Percentiles rank a stretch among this genome's conserved stretches.
These are phyloP conservation scores for Leishmania arabica DNA, from an alignment of 208 protist species.

Conservation along the genomic window DNA sequence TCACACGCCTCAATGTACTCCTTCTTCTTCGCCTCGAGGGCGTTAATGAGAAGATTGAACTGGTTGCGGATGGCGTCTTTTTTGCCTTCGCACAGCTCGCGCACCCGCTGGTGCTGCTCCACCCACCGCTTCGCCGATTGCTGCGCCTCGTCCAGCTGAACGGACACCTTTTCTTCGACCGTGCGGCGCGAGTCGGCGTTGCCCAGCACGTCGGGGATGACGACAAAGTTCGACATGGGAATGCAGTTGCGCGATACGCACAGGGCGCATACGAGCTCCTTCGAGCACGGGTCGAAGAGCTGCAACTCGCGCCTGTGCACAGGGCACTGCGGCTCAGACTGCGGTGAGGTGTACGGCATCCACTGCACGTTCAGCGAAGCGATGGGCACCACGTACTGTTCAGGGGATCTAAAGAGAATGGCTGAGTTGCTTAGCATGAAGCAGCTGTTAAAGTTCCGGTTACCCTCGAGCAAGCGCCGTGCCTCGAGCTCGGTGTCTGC, in stretches of 20 bases:
- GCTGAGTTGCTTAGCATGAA: constrained; percentile 69
- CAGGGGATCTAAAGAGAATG: constrained; percentile 74
- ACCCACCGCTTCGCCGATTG: constrained; percentile 64
- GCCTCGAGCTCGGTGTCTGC: constrained; percentile 77
- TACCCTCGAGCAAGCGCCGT: constrained; percentile 50
- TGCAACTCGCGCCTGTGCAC: constrained; percentile 79
- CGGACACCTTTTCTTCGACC: constrained; percentile 56
- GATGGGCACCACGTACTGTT: constrained; percentile 67
- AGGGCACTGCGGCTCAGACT: constrained; percentile 77
- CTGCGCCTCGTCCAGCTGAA: constrained; percentile 60
- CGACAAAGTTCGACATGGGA: constrained; percentile 47
- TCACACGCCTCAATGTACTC: constrained; percentile 82
- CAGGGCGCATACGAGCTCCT: constrained; percentile 78
- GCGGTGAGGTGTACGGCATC: constrained; percentile 63
- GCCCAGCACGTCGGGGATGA: constrained; percentile 79
- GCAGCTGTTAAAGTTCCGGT: constrained; percentile 59
- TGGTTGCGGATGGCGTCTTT: constrained; percentile 74
- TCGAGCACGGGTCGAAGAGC: constrained; percentile 80
- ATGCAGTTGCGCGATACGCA: constrained; percentile 56
- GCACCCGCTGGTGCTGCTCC: constrained; percentile 77
- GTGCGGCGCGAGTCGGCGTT: constrained; percentile 61
- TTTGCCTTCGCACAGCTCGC: constrained; percentile 58
- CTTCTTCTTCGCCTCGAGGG: constrained; percentile 66
- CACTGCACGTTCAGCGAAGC: constrained; percentile 74
- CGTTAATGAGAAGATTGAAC: constrained; percentile 75